phyloP scores from a whole-genome alignment of 768 basidiomycete species.

The Phanerochaete sordida region DNA sequence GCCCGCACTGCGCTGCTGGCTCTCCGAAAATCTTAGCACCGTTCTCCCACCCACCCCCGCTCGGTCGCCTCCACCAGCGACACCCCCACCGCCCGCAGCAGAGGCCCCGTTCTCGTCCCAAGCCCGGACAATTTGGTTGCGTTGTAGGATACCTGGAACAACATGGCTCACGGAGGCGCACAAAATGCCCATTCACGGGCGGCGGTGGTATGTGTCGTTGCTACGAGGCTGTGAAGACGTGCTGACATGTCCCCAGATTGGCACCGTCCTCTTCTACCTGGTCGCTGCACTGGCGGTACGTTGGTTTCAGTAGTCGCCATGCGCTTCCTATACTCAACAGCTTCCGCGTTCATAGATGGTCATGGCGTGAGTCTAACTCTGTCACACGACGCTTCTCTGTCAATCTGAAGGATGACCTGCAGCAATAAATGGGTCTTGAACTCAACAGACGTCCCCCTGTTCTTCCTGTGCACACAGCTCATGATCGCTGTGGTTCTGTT shows the following conservation, averaged over 20 bases:
- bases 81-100: too few relatives aligned
- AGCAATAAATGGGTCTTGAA: constrained; percentile 94
- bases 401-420: constrained; percentile 15
- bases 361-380: constrained; percentile 62
- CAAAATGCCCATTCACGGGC: constrained; percentile 37
- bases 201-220: constrained; percentile 38
- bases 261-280: constrained; percentile 81
- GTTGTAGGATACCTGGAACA: not conserved
- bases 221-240: not conserved
- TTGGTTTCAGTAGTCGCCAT: constrained; percentile 17
- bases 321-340: not conserved
- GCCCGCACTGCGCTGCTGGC: constrained; percentile 1
- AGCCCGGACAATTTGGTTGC: not conserved
- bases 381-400: not conserved
- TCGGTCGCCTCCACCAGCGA: constrained; percentile 9
- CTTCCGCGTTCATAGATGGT: constrained; percentile 62
- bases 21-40: constrained; percentile 1
- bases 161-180: constrained; percentile 9
- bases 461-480: constrained; percentile 83
- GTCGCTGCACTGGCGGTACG: constrained; percentile 84
- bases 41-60: constrained; percentile 2
- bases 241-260: constrained; percentile 40
- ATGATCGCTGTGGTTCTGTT: constrained; percentile 74
- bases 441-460: constrained; percentile 68
- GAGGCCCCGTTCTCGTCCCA: not conserved